Evolutionary conservation across 345 rosid species (phyloP), one percentile per base, ranked within the genome.

Genomic region (Hibiscus tridactylites): DNA sequence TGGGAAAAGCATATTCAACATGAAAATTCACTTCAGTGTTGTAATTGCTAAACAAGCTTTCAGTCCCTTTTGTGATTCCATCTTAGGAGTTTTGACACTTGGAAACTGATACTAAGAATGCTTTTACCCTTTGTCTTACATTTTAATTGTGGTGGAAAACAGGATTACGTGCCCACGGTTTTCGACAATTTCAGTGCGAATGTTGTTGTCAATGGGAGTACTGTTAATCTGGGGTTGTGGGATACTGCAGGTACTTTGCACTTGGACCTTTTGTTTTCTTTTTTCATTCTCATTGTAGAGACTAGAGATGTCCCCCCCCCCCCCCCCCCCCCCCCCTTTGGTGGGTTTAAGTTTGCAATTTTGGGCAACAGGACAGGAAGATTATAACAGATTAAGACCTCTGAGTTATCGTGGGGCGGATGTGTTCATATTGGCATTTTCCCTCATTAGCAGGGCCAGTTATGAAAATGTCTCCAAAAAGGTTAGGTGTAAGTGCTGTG

Each of bases 381-480:
- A 91, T 83, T 94, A 91, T 79, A 88, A 91, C 79, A 84, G 97
- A 78, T 77, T 91, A 73, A 88, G 99, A 85, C 97, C 97, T 74
- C 73, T 91, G 85, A 90, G 97, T 50, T 91, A 94, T 53, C 96
- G 96, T 54, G 99, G 97, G 35, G 98, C 97, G 15, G 98, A 91
- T 80, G 97, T 94, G 72, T 94, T 94, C 83, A 87, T 94, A 17
- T 88, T 94, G 80, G 96, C 96, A 13, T 91, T 91, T 82, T 91
- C 98, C 75, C 90, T 94, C 65, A 92, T 94, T 79, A 94, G 97
- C 91, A 94, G 92, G 84, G 98, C 98, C 73, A 94, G 98, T 82
- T 91, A 91, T 78, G 98, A 94, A 81, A 94, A 94, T 74, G 91
- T 91, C 49, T 86, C 96, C 73, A 94, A 94, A 79, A 94, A 94